These are phyloP conservation scores for Acanthamoeba polyphaga DNA, from an alignment of 208 protist species.

Conservation along the genomic window DNA sequence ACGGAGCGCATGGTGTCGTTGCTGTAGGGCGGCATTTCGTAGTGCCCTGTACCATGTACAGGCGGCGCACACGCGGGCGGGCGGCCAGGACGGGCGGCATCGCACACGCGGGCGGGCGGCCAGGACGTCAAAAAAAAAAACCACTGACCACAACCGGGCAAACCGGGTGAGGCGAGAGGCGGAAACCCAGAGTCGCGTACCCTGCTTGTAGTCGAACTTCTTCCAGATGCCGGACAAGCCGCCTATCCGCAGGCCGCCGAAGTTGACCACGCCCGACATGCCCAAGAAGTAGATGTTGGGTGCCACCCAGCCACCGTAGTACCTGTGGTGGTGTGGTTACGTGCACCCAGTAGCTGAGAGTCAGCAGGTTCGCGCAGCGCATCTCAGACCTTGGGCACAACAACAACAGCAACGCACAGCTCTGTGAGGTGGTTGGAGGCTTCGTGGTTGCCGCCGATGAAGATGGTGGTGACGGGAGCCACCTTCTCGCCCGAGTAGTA, in stretches of 20 bases:
- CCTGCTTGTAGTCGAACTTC: constrained; percentile 84
- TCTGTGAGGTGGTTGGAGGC: constrained; percentile 96
- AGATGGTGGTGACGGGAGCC: constrained; percentile 98
- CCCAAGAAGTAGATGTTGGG: constrained; percentile 99
- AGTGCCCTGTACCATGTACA: constrained; percentile 79
- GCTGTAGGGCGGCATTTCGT: constrained; percentile 87
- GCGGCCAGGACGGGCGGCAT: no score
- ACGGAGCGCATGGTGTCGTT: constrained; percentile 83
- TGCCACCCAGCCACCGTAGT: constrained; percentile 97
- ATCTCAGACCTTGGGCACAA: background rate
- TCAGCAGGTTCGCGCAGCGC: background rate
- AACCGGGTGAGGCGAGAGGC: constrained; percentile 12
- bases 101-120: no score
- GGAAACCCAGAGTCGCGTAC: constrained; percentile 1
- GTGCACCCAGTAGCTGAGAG: background rate
- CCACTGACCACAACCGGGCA: no score
- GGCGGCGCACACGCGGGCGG: background rate
- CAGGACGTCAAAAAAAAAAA: no score
- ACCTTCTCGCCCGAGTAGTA: constrained; percentile 94
- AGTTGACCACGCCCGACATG: constrained; percentile 94
- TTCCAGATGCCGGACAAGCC: constrained; percentile 92
- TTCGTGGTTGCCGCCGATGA: constrained; percentile 99
- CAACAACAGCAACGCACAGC: constrained; percentile 79
- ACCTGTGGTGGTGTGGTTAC: constrained; percentile 34
- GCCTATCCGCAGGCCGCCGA: constrained; percentile 92